Conservation (phyloP, 2,329 filamentous ascomycete genomes). For the Apiospora pterosperma region DNA sequence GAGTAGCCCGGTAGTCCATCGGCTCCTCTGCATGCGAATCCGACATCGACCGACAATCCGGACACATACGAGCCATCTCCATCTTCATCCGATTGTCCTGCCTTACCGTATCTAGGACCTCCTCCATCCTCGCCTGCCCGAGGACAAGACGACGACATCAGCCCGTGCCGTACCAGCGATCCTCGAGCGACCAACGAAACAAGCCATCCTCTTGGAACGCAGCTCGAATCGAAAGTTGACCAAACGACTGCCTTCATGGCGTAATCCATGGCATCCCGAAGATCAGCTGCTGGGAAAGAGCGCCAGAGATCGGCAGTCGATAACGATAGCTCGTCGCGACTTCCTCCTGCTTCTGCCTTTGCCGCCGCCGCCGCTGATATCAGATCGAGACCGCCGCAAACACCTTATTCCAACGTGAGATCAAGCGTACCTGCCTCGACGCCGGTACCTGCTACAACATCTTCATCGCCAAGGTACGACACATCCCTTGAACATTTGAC, state of each 20-base stretch:
- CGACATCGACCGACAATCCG: neutral
- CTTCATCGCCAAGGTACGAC: conserved; percentile 26
- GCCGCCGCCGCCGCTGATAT: neutral
- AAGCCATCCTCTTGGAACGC: neutral
- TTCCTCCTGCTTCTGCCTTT: conserved; percentile 31
- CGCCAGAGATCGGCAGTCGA: conserved; percentile 52
- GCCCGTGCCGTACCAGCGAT: neutral
- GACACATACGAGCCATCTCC: neutral
- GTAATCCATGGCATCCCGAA: conserved; percentile 69
- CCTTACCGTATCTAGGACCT: neutral
- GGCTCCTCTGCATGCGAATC: neutral
- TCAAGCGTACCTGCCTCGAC: conserved; percentile 21
- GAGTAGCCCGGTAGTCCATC: neutral
- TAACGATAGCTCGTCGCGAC: conserved; percentile 49
- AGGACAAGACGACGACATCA: neutral
- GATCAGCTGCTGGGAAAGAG: conserved; percentile 39
- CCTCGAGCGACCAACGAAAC: neutral
- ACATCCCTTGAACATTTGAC: conserved; percentile 3
- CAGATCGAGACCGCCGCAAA: conserved; percentile 2
- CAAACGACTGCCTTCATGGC: conserved; percentile 48
- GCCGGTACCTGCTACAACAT: conserved; percentile 11
- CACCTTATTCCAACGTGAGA: conserved; percentile 13
- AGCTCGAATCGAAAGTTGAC: neutral
- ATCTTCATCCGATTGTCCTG: neutral
- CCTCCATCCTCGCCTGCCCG: neutral